These are phyloP conservation scores for Papiliotrema flavescens DNA, from an alignment of 1,284 basidiomycete genomes.

Conservation along the genomic window DNA sequence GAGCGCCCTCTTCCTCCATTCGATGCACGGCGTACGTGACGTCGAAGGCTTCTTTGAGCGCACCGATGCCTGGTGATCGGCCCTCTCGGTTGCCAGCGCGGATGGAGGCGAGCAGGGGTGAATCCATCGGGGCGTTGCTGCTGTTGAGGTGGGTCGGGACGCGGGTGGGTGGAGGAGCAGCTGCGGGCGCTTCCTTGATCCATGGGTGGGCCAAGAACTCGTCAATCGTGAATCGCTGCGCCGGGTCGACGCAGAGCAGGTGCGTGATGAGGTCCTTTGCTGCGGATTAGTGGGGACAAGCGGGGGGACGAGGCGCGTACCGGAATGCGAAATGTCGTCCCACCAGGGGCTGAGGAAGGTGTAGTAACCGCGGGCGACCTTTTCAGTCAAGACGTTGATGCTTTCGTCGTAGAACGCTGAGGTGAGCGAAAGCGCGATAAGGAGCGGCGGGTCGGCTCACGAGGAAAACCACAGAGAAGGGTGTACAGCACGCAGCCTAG, in stretches of 20 bases:
- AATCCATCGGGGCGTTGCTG: slow-evolving; percentile 71
- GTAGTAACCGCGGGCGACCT: slow-evolving; percentile 95
- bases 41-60: slow-evolving; percentile 97
- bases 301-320: background rate
- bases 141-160: slow-evolving; percentile 11
- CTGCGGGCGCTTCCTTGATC: slow-evolving; percentile 58
- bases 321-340: slow-evolving; percentile 81
- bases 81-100: slow-evolving; percentile 70
- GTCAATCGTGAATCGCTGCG: slow-evolving; percentile 93
- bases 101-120: slow-evolving; percentile 78
- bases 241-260: slow-evolving; percentile 91
- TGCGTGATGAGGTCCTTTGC: slow-evolving; percentile 96
- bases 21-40: slow-evolving; percentile 98
- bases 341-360: slow-evolving; percentile 99
- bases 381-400: slow-evolving; percentile 96
- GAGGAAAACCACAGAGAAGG: slow-evolving; percentile 94
- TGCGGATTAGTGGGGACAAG: slow-evolving; percentile 45
- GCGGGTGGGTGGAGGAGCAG: slow-evolving; percentile 57
- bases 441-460: slow-evolving; percentile 26
- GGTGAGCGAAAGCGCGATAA: slow-evolving; percentile 7
- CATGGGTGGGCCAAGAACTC: slow-evolving; percentile 97
- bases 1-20: slow-evolving; percentile 96
- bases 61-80: slow-evolving; percentile 84
- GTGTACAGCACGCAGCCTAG: slow-evolving; percentile 98
- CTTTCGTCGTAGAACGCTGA: slow-evolving; percentile 95